Conservation (phyloP, 805 yeast genomes). For the Ascoidea rubescens region DNA sequence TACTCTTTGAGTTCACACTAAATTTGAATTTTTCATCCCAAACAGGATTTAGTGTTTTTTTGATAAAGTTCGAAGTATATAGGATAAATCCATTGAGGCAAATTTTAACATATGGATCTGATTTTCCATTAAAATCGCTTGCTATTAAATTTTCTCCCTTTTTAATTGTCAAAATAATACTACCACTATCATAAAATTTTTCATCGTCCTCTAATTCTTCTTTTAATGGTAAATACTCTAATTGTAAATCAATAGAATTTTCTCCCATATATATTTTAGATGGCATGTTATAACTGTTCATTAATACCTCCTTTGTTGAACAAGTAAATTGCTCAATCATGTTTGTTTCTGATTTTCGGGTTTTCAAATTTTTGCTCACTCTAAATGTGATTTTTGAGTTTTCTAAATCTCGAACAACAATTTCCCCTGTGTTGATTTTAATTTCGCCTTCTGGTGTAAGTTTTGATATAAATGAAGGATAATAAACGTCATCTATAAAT, state of each 20-base stretch:
- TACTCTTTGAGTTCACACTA: conserved; percentile 49
- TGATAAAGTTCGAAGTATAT: conserved; percentile 44
- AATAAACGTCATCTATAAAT: conserved; percentile 48
- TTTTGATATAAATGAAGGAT: conserved; percentile 42
- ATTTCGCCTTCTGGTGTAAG: conserved; percentile 32
- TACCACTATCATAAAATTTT: conserved; percentile 55
- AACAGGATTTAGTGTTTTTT: conserved; percentile 55
- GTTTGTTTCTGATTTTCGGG: conserved; percentile 32
- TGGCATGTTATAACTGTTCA: conserved; percentile 32
- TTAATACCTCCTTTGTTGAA: conserved; percentile 40
- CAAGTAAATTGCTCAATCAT: conserved; percentile 30
- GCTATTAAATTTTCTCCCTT: conserved; percentile 40
- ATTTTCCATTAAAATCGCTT: conserved; percentile 61
- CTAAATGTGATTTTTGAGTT: conserved; percentile 46
- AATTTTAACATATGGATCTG: conserved; percentile 56
- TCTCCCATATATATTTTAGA: conserved; percentile 28
- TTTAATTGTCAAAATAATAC: conserved; percentile 38
- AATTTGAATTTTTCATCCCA: conserved; percentile 60
- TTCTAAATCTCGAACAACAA: conserved; percentile 57
- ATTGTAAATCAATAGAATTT: conserved; percentile 27
- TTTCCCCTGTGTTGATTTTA: conserved; percentile 35
- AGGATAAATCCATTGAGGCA: conserved; percentile 38
- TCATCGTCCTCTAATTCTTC: conserved; percentile 41
- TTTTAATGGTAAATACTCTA: conserved; percentile 49
- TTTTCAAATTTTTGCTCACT: conserved; percentile 36